Percentiles rank a stretch among this genome's conserved stretches.
These are phyloP conservation scores for Cercospora canescens DNA, from an alignment of 2,329 filamentous ascomycete genomes.

Conservation along the genomic window DNA sequence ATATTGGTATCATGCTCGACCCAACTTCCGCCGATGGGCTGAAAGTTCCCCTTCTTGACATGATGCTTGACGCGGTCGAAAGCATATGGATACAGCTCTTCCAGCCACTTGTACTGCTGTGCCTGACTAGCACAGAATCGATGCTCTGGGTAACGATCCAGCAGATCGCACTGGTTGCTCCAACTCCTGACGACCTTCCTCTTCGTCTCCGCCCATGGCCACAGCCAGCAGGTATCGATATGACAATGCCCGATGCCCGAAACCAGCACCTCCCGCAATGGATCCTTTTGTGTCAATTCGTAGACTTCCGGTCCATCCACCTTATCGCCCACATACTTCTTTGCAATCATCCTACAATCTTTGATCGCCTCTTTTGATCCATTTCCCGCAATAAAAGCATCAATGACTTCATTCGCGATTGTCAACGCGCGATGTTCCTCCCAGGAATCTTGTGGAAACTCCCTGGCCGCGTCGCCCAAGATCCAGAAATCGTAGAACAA, in stretches of 20 bases:
- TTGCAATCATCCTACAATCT: slow-evolving; percentile 78
- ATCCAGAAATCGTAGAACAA: slow-evolving; percentile 95
- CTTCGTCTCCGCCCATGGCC: slow-evolving; percentile 97
- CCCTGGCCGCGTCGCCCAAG: slow-evolving; percentile 84
- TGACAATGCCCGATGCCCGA: slow-evolving; percentile 94
- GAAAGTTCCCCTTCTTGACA: slow-evolving; percentile 86
- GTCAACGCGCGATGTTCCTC: slow-evolving; percentile 84
- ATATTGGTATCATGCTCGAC: slow-evolving; percentile 98
- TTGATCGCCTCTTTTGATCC: slow-evolving; percentile 71
- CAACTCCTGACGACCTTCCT: slow-evolving; percentile 94
- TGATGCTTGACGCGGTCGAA: slow-evolving; percentile 90
- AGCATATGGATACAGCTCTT: slow-evolving; percentile 81
- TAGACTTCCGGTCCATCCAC: slow-evolving; percentile 86
- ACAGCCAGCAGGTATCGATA: slow-evolving; percentile 97
- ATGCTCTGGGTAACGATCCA: slow-evolving; percentile 93
- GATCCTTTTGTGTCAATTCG: slow-evolving; percentile 49
- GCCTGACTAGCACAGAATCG: slow-evolving; percentile 91
- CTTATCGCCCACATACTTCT: slow-evolving; percentile 76
- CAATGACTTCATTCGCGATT: slow-evolving; percentile 84
- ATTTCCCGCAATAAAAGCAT: slow-evolving; percentile 79
- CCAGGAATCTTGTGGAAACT: slow-evolving; percentile 86
- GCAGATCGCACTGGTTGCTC: slow-evolving; percentile 93
- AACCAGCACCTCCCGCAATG: slow-evolving; percentile 67
- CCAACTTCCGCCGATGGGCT: slow-evolving; percentile 96
- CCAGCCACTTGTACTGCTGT: slow-evolving; percentile 97